Evolutionary conservation across 148 eudicot species (phyloP).

Genomic region (Pouteria glomerata): DNA sequence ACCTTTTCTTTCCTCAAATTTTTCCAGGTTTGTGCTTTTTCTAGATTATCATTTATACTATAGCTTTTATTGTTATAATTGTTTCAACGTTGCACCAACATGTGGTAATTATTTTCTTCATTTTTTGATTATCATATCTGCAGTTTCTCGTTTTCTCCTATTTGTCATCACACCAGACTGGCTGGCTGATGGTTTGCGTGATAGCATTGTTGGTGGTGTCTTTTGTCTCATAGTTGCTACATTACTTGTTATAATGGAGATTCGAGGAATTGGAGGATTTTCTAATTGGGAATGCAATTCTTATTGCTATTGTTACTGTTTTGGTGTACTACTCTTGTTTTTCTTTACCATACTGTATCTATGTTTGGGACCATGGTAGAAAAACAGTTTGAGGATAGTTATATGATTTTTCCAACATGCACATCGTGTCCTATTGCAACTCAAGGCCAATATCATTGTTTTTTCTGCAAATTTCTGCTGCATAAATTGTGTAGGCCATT

Average conservation of each 20-base stretch:
- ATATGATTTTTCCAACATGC: neutral
- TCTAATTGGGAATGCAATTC: slow-evolving; percentile 21
- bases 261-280: slow-evolving; percentile 27
- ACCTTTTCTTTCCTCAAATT: slow-evolving; percentile 27
- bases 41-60: neutral
- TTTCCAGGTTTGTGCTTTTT: slow-evolving; percentile 26
- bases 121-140: slow-evolving; percentile 4
- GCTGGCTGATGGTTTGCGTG: slow-evolving; percentile 31
- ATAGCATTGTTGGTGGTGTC: slow-evolving; percentile 27
- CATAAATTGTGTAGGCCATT: too few relatives aligned
- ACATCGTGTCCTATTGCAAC: neutral
- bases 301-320: slow-evolving; percentile 32
- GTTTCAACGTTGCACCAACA: neutral
- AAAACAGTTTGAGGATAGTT: neutral
- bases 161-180: slow-evolving; percentile 46
- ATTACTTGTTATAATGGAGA: slow-evolving; percentile 26
- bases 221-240: slow-evolving; percentile 25
- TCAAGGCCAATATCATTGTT: too few relatives aligned
- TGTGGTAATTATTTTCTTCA: neutral
- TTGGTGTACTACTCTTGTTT: slow-evolving; percentile 31
- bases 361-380: slow-evolving; percentile 37
- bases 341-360: slow-evolving; percentile 37
- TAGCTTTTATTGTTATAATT: neutral
- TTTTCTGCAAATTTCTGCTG: too few relatives aligned
- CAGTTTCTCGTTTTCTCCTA: slow-evolving; percentile 47